These are phyloP conservation scores for Circinella umbellata DNA, from an alignment of 371 early-diverging fungal species.

Conservation along the genomic window DNA sequence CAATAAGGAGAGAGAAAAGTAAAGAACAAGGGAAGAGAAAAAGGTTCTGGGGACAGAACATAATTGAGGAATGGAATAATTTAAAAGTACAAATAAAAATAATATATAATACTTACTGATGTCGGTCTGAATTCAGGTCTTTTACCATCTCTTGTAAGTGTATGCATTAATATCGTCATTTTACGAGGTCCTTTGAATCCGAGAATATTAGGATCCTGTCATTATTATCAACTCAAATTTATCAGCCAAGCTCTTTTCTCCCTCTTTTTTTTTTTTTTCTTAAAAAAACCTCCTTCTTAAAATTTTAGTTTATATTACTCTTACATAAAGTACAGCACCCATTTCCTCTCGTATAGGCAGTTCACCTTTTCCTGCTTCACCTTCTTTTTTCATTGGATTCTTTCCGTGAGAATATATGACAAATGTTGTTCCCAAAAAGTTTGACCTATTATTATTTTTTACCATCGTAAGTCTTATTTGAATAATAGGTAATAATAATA, in stretches of 20 bases:
- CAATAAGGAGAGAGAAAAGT: not conserved
- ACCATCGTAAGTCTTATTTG: too few relatives aligned
- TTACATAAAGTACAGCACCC: constrained; percentile 83
- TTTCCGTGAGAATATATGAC: constrained; percentile 74
- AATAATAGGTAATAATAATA: too few relatives aligned
- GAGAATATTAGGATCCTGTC: constrained; percentile 85
- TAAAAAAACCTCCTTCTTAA: not conserved
- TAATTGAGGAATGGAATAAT: too few relatives aligned
- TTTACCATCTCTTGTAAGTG: constrained; percentile 69
- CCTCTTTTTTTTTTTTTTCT: too few relatives aligned
- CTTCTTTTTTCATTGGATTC: constrained; percentile 53
- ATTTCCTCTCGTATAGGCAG: constrained; percentile 70
- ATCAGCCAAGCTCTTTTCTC: not conserved
- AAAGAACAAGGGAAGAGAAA: too few relatives aligned
- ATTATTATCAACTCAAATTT: not conserved
- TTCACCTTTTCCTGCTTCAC: constrained; percentile 36
- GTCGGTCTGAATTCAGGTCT: constrained; percentile 64
- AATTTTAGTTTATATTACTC: constrained; percentile 5
- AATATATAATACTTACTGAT: constrained; percentile 34
- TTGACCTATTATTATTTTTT: constrained; percentile 54
- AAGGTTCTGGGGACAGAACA: too few relatives aligned
- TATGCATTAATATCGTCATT: constrained; percentile 86
- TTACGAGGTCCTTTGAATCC: constrained; percentile 93
- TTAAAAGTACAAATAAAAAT: not conserved
- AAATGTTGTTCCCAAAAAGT: constrained; percentile 89